A percentile compares a stretch with the other conserved stretches of the same genome.
These are phyloP conservation scores for Spatholobus suberectus DNA, from an alignment of 306 rosid species.

Conservation along the genomic window DNA sequence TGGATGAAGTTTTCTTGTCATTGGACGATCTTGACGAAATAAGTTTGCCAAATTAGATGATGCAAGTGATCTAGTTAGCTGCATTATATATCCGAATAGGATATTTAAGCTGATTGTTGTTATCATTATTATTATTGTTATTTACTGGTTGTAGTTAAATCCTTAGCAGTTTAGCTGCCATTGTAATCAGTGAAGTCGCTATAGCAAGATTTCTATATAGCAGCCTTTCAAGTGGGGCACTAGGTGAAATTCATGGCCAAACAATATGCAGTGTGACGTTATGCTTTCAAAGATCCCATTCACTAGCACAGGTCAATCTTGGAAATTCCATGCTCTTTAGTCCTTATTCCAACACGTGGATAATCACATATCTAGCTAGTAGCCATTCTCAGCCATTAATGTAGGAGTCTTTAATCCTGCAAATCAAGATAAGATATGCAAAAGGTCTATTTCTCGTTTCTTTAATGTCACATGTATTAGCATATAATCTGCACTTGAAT, in stretches of 20 bases:
- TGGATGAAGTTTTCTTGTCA: conserved; percentile 96
- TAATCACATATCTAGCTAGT: conserved; percentile 10
- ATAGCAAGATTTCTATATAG: conserved; percentile 39
- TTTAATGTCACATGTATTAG: not conserved
- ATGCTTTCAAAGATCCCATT: conserved; percentile 55
- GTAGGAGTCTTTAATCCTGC: conserved; percentile 10
- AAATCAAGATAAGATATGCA: conserved; percentile 38
- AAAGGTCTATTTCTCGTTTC: conserved; percentile 9
- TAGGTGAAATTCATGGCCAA: conserved; percentile 46
- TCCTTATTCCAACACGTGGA: conserved; percentile 45
- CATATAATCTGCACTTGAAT: not conserved
- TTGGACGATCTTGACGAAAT: conserved; percentile 97
- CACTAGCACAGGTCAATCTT: conserved; percentile 22
- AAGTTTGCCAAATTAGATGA: conserved; percentile 73
- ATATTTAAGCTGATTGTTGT: conserved; percentile 39
- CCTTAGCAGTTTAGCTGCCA: conserved; percentile 33
- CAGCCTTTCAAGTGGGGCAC: conserved; percentile 58
- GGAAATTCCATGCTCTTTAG: conserved; percentile 38
- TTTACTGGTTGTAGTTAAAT: conserved; percentile 32
- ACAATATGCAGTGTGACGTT: conserved; percentile 57
- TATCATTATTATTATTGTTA: conserved; percentile 14
- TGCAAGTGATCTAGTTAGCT: conserved; percentile 39
- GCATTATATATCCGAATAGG: conserved; percentile 50
- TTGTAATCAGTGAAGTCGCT: conserved; percentile 50
- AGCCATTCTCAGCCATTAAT: conserved; percentile 30